Conservation (phyloP, 148 eudicot species). For the Arbutus unedo region DNA sequence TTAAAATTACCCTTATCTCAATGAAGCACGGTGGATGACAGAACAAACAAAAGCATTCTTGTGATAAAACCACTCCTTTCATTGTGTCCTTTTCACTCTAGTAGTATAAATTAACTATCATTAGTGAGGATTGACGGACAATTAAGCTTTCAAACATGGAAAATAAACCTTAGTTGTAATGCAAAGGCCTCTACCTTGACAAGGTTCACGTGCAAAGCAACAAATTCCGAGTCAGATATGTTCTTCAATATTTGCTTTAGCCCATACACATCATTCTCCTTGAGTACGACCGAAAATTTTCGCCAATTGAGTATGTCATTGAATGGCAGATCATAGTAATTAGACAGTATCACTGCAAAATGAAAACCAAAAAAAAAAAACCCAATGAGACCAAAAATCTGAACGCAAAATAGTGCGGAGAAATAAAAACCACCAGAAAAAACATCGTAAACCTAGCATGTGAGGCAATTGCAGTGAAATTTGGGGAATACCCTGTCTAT, state of each 20-base stretch:
- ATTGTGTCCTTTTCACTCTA: background rate
- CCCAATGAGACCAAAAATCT: background rate
- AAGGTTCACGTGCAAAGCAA: background rate
- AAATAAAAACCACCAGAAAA: background rate
- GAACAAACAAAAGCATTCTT: background rate
- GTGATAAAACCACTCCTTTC: background rate
- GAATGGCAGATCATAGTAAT: slow-evolving; percentile 14
- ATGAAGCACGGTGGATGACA: background rate
- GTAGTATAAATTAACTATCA: no score
- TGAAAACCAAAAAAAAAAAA: background rate
- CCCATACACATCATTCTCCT: slow-evolving; percentile 3
- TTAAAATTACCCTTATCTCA: background rate
- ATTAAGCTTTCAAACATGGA: background rate
- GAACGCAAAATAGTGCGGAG: background rate
- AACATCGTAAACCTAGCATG: background rate
- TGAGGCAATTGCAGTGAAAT: background rate
- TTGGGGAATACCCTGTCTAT: background rate
- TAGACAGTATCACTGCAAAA: slow-evolving; percentile 10
- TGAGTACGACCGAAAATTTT: slow-evolving; percentile 9
- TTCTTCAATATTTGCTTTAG: slow-evolving; percentile 6
- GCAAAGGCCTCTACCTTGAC: slow-evolving; percentile 3
- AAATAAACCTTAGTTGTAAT: background rate
- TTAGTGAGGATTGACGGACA: no score
- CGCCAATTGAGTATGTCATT: slow-evolving; percentile 8
- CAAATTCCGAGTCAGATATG: background rate